Evolutionary conservation across 352 stramenopile species (phyloP), one percentile per base, ranked within the genome.

Genomic region (Globisporangium mamillatum): DNA sequence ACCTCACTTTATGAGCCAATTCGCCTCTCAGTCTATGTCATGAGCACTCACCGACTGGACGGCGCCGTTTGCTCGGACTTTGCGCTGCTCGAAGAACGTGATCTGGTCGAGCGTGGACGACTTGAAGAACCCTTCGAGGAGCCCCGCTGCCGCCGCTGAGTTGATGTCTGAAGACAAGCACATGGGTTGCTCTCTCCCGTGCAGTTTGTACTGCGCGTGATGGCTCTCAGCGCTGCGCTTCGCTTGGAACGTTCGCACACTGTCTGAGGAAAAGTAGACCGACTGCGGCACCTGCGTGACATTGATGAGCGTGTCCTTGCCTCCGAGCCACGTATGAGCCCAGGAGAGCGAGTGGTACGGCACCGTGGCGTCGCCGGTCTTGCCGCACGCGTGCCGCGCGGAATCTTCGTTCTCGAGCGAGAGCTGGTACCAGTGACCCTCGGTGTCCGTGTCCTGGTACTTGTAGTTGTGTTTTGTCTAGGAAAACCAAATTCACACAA

Each of bases 261-360:
- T 81, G 41, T 83, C 70, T 4, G 72, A 58, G 2, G 84, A 88
- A 68, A 90, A 92, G 57, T 93, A 92, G 50, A 93, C 86, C 20
- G 75, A 83, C 65, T 92, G 86, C 8, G 86, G 86, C 0, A 79
- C 79, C 48, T 89, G 79, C n/a, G 82, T 93, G n/a, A 93, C 77
- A 24, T 85, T 79, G 7, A 93, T 83, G 3, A 70, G 67, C 14
- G 73, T 74, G 0, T 75, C 77, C 18, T 71, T 67, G 3, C 74
- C 65, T 9, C 83, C 84, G 7, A 94, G 76, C 86, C 86, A 94
- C 16, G 82, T 89, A 70, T 94, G 86, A 0, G 83, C 82, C 78
- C 77, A 93, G 8, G 86, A 91, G 14, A 94, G 73, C 29, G 86
- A 94, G 73, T 94, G 84, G 58, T 94, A 94, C 14, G 81, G 71